Conservation (phyloP, 441 rosid species). For the Populus trichocarpa region DNA sequence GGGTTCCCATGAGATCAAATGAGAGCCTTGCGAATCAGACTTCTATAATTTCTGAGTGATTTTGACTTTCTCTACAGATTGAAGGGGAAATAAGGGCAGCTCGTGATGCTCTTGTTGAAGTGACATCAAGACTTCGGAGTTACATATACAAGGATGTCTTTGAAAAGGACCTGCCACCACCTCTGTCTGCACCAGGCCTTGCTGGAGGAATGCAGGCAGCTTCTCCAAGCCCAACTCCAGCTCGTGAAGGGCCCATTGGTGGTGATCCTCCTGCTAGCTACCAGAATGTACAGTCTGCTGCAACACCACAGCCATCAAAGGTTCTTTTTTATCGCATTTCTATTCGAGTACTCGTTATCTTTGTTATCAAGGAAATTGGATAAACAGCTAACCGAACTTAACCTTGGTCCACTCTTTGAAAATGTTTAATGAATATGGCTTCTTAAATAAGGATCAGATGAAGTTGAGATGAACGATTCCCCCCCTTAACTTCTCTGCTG, state of each 20-base stretch:
- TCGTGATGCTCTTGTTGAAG: conserved; percentile 86
- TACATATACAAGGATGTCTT: conserved; percentile 62
- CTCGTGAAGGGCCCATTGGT: conserved; percentile 46
- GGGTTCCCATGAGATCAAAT: conserved; percentile 6
- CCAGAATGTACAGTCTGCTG: conserved; percentile 41
- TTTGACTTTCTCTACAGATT: conserved; percentile 48
- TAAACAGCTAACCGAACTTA: not conserved
- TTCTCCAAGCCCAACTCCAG: conserved; percentile 47
- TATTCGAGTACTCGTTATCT: not conserved
- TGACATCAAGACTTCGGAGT: conserved; percentile 71
- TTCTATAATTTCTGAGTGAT: conserved; percentile 20
- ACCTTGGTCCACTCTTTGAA: not conserved
- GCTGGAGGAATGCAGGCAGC: conserved; percentile 50
- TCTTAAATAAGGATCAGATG: not conserved
- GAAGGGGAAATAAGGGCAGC: conserved; percentile 90
- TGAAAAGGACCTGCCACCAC: conserved; percentile 56
- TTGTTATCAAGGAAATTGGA: not conserved
- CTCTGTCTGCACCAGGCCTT: conserved; percentile 40
- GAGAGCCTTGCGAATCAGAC: conserved; percentile 3
- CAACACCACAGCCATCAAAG: conserved; percentile 46
- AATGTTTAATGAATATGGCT: not conserved
- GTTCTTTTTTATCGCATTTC: conserved; percentile 26
- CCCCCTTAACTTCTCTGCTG: too few relatives aligned
- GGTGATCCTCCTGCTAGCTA: conserved; percentile 29
- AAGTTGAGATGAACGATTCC: not conserved